Conservation (phyloP, 1,284 basidiomycete genomes). For the Meripilus lineatus region DNA sequence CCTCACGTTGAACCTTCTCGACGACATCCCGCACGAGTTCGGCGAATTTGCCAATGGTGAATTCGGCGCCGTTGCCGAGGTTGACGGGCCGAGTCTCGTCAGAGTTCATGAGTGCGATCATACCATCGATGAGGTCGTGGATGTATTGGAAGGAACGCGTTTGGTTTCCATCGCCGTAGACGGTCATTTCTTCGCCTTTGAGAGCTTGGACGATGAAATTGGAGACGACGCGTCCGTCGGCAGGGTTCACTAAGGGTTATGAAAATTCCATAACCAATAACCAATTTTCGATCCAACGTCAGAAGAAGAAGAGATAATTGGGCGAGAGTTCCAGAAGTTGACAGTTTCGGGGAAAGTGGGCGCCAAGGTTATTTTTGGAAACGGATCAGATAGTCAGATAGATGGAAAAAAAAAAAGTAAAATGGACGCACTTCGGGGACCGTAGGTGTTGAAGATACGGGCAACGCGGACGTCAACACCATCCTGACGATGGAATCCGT, state of each 20-base stretch:
- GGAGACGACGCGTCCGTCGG: slow-evolving; percentile 95
- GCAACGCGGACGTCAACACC: slow-evolving; percentile 94
- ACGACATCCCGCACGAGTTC: slow-evolving; percentile 86
- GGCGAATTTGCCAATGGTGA: slow-evolving; percentile 90
- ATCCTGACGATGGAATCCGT: slow-evolving; percentile 92
- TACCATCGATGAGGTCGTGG: slow-evolving; percentile 76
- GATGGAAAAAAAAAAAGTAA: not conserved
- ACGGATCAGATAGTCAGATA: too few relatives aligned
- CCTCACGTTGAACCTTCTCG: slow-evolving; percentile 83
- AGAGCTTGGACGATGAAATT: slow-evolving; percentile 98
- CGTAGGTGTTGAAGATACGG: slow-evolving; percentile 93
- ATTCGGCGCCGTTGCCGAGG: slow-evolving; percentile 92
- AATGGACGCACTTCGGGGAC: slow-evolving; percentile 32
- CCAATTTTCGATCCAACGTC: too few relatives aligned
- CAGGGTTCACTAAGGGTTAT: slow-evolving; percentile 88
- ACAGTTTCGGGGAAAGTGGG: too few relatives aligned
- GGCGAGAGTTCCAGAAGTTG: not conserved
- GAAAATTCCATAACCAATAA: too few relatives aligned
- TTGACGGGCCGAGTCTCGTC: slow-evolving; percentile 90
- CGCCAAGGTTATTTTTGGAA: too few relatives aligned
- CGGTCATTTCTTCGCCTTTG: slow-evolving; percentile 91
- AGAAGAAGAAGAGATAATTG: not conserved
- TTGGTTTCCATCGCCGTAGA: slow-evolving; percentile 95
- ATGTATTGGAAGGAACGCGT: slow-evolving; percentile 97
- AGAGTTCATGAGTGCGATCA: slow-evolving; percentile 93